Base-by-base conservation (phyloP, 2,329 filamentous ascomycete genomes). In the Cercospora nicotianae region DNA sequence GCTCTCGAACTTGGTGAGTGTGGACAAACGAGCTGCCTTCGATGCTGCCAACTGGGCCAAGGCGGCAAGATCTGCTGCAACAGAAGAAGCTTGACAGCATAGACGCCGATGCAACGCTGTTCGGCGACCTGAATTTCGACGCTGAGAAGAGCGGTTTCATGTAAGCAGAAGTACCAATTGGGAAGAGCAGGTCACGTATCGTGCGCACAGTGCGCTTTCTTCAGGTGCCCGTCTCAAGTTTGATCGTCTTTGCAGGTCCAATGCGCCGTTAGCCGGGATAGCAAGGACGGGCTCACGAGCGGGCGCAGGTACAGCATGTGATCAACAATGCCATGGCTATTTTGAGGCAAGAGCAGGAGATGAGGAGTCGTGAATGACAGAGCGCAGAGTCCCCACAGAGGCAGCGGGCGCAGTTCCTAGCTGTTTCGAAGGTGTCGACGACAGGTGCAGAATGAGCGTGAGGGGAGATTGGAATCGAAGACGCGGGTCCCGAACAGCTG, bases 241-340 rank as follows among this genome's bases (percentile, higher is more conserved):
- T 70, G 63, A 64, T 68, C 59, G 55, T 45, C 65, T 65, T 58
- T 68, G 66, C 66, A 68, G 60, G 64, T 63, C 55, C 63, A 53
- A 72, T 45, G 70, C 65, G 69, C 71, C 68, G 59, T 42, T 36
- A 67, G 67, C 71, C 71, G 66, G 70, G 70, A 72, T 64, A 28
- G 45, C 68, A 66, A 68, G 67, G 68, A 68, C 59, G 64, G 68
- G 69, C 63, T 60, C 53, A 60, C 48, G 57, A 62, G 51, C 68
- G 63, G 64, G 66, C 67, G 71, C 71, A 72, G 71, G 71, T 70
- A 73, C 71, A 53, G 68, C 71, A 66, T 67, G 64, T 62, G 64
- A 70, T 73, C 70, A 65, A 62, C 71, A 69, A 66, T 70, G 69
- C 66, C 62, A 51, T 63, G 45, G 62, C 69, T 67, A 68, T 66